phyloP scores from a whole-genome alignment of 78 protist genomes.

The Dictyostelium intermedium region DNA sequence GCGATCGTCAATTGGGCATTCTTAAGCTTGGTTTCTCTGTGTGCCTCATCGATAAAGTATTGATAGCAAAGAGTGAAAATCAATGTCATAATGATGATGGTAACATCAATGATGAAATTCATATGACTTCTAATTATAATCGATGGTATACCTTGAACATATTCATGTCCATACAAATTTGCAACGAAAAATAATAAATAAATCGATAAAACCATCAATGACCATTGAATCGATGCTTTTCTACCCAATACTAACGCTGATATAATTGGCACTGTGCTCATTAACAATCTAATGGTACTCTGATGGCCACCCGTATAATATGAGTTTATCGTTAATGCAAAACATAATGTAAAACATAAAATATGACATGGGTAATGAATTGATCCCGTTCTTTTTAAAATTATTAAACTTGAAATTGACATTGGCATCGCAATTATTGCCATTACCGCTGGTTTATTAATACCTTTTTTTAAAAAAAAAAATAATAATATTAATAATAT shows the following conservation, averaged over 20 bases:
- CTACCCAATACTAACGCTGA: slow-evolving; percentile 57
- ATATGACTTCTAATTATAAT: slow-evolving; percentile 69
- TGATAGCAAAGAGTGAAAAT: slow-evolving; percentile 63
- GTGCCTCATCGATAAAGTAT: slow-evolving; percentile 76
- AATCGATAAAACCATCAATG: slow-evolving; percentile 26
- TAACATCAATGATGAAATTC: slow-evolving; percentile 74
- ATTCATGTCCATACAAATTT: slow-evolving; percentile 47
- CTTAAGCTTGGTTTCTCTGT: slow-evolving; percentile 54
- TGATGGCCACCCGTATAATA: slow-evolving; percentile 79
- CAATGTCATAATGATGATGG: slow-evolving; percentile 52
- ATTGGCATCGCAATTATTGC: slow-evolving; percentile 63
- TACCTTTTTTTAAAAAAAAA: not conserved
- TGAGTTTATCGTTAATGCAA: slow-evolving; percentile 64
- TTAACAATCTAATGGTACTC: slow-evolving; percentile 37
- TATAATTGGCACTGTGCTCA: slow-evolving; percentile 53
- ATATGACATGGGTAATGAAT: slow-evolving; percentile 71
- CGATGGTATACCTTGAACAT: slow-evolving; percentile 67
- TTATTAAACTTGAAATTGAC: slow-evolving; percentile 39
- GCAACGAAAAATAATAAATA: slow-evolving; percentile 39
- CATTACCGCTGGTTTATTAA: slow-evolving; percentile 69
- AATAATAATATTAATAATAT: not conserved
- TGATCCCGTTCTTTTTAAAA: slow-evolving; percentile 51
- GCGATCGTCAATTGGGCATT: slow-evolving; percentile 63
- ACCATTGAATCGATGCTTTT: slow-evolving; percentile 72
- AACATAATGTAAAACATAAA: slow-evolving; percentile 59